These are phyloP conservation scores for Globisporangium sylvaticum DNA, from an alignment of 352 stramenopile species.

Conservation along the genomic window DNA sequence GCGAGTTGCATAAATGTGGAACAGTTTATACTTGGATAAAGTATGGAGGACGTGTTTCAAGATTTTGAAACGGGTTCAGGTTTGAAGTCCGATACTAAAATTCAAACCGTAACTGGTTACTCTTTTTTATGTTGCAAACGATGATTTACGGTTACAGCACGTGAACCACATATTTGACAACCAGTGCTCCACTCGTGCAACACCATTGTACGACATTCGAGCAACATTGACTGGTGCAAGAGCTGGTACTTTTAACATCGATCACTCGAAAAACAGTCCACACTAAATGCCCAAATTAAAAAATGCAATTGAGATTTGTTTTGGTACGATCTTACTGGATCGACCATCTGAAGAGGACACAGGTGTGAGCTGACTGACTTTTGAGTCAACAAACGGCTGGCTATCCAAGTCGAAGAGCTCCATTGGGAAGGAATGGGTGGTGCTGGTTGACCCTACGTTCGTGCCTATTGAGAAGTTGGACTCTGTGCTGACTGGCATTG, in stretches of 20 bases:
- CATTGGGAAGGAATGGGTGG: background rate
- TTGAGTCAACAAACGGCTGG: background rate
- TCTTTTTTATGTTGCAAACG: too few species aligned
- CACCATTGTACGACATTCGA: too few species aligned
- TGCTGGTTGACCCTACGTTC: background rate
- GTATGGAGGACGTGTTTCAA: too few species aligned
- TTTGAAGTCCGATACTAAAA: too few species aligned
- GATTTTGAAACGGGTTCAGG: too few species aligned
- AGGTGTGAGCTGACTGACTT: background rate
- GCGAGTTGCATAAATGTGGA: too few species aligned
- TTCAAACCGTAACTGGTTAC: too few species aligned
- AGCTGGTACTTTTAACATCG: too few species aligned
- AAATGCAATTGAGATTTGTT: background rate
- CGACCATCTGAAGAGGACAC: background rate
- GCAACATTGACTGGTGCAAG: background rate
- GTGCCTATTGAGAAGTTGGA: background rate
- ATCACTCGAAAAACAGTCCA: too few species aligned
- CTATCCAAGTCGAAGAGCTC: background rate
- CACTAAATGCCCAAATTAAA: background rate
- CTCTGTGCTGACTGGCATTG: background rate
- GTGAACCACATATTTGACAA: too few species aligned
- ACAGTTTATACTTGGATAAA: too few species aligned
- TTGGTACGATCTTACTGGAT: background rate
- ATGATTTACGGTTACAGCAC: too few species aligned
- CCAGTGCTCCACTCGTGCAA: background rate